Evolutionary conservation across 371 early-diverging fungal genomes (phyloP), one percentile per base, ranked within the genome.

Genomic region (Mucor circinelloides): DNA sequence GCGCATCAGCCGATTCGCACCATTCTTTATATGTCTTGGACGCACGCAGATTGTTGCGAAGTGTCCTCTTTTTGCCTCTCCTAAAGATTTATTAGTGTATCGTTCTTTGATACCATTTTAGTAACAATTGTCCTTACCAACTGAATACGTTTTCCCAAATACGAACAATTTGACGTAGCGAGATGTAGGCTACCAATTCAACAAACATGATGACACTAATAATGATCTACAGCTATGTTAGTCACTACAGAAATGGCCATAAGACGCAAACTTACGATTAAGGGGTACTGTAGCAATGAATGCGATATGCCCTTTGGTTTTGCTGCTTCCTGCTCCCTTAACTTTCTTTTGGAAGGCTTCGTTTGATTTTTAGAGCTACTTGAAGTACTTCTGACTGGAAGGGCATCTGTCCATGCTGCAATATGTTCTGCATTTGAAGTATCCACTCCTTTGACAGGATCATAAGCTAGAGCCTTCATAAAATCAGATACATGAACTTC

Each of bases 121-220:
- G 59, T 25, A 55, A 27, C 13, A 23, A 17, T 58, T 9, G 15
- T 12, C 19, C 81, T 67, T 86, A 85, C 90, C 91, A 91, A 55
- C 84, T 84, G 60, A 89, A 78, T 34, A 87, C 70, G 63, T 82
- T 86, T 74, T 93, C 95, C 87, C 90, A 93, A n/a, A 89, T 46
- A 32, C 85, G 81, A 25, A 95, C 95, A 32, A 89, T 73, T 73
- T 90, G 88, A 34, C 94, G 86, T 63, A 94, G 73, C 23, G 82
- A 73, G 46, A 90, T 68, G 64, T 94, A 92, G 8, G 90, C 69
- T n/a, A 84, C 58, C 27, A 93, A 71, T 76, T 94, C 94, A 30
- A 93, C 60, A 27, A 82, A 61, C 23, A 94, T 86, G 60, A 90
- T 82, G 12, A 76, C 59, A 27, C 87, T 83, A 60, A 93, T 89